Conservation (phyloP, 331 rosid genomes). For the Rhamnella rubrinervis region DNA sequence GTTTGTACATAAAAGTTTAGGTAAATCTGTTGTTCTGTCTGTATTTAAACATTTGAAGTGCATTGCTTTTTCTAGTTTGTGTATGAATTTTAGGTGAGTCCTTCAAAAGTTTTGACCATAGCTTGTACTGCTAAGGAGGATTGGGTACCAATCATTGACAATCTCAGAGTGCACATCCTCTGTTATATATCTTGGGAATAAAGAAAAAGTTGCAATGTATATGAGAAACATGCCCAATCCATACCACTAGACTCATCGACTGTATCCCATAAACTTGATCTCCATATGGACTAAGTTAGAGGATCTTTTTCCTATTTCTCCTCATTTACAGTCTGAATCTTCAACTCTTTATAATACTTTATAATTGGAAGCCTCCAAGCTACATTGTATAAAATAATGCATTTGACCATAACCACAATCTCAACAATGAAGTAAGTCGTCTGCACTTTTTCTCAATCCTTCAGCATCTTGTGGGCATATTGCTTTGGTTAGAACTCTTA, state of each 20-base stretch:
- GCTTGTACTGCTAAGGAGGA: neutral
- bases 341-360: no score
- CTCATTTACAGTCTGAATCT: slow-evolving; percentile 29
- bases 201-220: slow-evolving; percentile 59
- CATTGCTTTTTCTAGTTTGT: no score
- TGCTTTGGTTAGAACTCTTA: slow-evolving; percentile 64
- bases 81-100: no score
- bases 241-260: slow-evolving; percentile 60
- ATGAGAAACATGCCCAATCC: slow-evolving; percentile 56
- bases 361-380: no score
- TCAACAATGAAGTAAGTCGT: slow-evolving; percentile 57
- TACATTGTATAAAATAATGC: no score
- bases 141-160: neutral
- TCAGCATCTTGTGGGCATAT: slow-evolving; percentile 57
- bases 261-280: slow-evolving; percentile 51
- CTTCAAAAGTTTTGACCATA: no score
- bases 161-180: slow-evolving; percentile 65
- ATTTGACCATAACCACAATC: slow-evolving; percentile 32
- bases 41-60: no score
- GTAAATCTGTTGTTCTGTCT: no score
- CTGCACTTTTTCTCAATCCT: slow-evolving; percentile 58
- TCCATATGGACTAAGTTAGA: slow-evolving; percentile 47
- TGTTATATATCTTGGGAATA: slow-evolving; percentile 68
- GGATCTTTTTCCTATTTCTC: slow-evolving; percentile 44
- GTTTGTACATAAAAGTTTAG: no score